phyloP scores from a whole-genome alignment of 1,284 basidiomycete genomes.

The Leccinum proximum region DNA sequence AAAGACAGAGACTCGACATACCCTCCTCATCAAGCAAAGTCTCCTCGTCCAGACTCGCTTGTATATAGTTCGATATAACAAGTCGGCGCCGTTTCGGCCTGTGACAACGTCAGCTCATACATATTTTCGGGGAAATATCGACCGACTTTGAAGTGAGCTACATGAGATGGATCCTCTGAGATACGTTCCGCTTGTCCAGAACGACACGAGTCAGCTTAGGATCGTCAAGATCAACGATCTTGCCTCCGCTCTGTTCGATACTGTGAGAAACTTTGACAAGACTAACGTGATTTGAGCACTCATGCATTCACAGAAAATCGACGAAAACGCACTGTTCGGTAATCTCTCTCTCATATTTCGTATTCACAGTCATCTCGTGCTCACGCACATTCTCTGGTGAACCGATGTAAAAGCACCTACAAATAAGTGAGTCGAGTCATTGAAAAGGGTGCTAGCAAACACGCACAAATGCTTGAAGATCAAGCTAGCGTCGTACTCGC shows the following conservation, averaged over 20 bases:
- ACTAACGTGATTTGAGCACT: slow-evolving; percentile 35
- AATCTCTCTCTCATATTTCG: slow-evolving; percentile 52
- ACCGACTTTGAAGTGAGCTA: slow-evolving; percentile 67
- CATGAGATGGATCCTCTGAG: slow-evolving; percentile 67
- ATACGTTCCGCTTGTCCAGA: slow-evolving; percentile 73
- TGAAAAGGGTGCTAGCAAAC: background rate
- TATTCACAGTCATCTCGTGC: slow-evolving; percentile 54
- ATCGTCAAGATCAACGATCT: slow-evolving; percentile 62
- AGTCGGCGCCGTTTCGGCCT: slow-evolving; percentile 79
- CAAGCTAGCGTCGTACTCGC: slow-evolving; percentile 71
- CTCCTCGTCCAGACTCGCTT: slow-evolving; percentile 75
- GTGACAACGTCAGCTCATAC: slow-evolving; percentile 9
- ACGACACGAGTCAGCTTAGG: slow-evolving; percentile 84
- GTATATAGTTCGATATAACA: slow-evolving; percentile 73
- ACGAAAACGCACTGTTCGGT: slow-evolving; percentile 42
- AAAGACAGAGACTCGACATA: slow-evolving; percentile 11
- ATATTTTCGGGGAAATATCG: background rate
- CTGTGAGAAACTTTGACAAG: slow-evolving; percentile 48
- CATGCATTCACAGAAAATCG: background rate
- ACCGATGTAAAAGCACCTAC: slow-evolving; percentile 86
- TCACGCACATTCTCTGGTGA: slow-evolving; percentile 63
- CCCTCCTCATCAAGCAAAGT: slow-evolving; percentile 82
- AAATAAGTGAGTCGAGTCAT: slow-evolving; percentile 1
- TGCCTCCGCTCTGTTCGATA: slow-evolving; percentile 71
- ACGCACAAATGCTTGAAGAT: slow-evolving; percentile 82